Evolutionary conservation across 2,329 filamentous ascomycete species (phyloP).

Genomic region (Neofusicoccum parvum): DNA sequence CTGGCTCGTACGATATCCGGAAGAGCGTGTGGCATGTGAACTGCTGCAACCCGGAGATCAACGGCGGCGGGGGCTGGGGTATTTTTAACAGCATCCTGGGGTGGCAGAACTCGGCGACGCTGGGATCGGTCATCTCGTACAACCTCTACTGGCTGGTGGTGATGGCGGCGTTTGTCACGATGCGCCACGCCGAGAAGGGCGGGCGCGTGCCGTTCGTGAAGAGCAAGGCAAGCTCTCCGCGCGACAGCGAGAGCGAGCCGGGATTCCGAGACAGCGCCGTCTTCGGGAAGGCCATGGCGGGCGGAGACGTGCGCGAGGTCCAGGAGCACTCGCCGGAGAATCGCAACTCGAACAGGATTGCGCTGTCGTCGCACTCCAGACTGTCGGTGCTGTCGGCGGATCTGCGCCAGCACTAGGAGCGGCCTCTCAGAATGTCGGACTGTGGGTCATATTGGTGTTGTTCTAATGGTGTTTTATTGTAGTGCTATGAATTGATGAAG

Average conservation of each 20-base stretch:
- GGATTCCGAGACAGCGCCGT: background rate
- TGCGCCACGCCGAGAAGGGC: conserved; percentile 68
- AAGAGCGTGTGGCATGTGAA: conserved; percentile 83
- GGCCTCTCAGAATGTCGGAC: background rate
- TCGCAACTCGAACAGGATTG: background rate
- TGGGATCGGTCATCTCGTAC: conserved; percentile 84
- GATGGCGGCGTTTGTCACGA: conserved; percentile 63
- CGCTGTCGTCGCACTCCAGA: conserved; percentile 2
- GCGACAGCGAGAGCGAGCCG: conserved; percentile 8
- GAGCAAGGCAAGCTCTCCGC: background rate
- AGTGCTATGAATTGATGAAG: background rate
- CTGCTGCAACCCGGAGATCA: conserved; percentile 74
- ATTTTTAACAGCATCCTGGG: conserved; percentile 85
- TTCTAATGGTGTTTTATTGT: background rate
- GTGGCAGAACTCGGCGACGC: conserved; percentile 87
- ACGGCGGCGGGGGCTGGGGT: conserved; percentile 79
- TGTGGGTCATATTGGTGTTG: background rate
- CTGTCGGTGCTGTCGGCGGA: conserved; percentile 3
- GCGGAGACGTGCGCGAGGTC: conserved; percentile 7
- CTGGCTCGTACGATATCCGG: conserved; percentile 78
- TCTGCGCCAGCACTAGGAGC: conserved; percentile 1
- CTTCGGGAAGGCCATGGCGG: background rate
- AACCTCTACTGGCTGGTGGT: conserved; percentile 83
- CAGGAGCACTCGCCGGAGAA: background rate
- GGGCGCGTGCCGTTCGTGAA: conserved; percentile 50